Conservation (phyloP, 2,329 filamentous ascomycete genomes). For the Xylaria sp. region DNA sequence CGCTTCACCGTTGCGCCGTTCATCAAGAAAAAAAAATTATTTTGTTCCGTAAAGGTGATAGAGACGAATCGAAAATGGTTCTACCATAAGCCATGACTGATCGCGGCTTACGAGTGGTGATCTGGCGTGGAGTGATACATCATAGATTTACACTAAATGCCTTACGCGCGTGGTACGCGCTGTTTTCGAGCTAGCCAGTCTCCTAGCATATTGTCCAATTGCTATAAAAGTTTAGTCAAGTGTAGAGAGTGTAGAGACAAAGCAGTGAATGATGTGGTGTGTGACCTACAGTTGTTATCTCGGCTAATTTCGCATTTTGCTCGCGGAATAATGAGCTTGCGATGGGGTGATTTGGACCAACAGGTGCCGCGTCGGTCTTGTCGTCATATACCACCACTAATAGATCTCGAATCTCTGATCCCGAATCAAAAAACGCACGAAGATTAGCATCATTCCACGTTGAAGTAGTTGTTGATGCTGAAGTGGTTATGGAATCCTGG, state of each 20-base stretch:
- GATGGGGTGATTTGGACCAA: conserved; percentile 85
- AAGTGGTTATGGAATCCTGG: conserved; percentile 62
- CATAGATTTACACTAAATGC: conserved; percentile 21
- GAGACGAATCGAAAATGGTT: conserved; percentile 20
- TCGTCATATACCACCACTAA: conserved; percentile 94
- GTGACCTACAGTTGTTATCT: conserved; percentile 77
- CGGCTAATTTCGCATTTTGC: conserved; percentile 84
- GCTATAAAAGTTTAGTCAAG: conserved; percentile 52
- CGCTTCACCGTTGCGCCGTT: conserved; percentile 35
- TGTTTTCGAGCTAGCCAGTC: conserved; percentile 81
- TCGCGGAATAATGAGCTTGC: conserved; percentile 84
- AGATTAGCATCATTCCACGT: conserved; percentile 90
- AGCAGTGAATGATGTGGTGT: conserved; percentile 36
- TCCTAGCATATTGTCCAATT: conserved; percentile 87
- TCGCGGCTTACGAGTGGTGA: conserved; percentile 2
- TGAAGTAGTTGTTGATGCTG: conserved; percentile 66
- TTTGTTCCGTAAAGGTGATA: conserved; percentile 24
- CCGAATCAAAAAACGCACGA: conserved; percentile 89
- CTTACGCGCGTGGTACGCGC: conserved; percentile 43
- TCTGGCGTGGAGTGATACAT: background rate
- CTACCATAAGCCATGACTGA: conserved; percentile 4
- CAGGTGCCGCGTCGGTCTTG: conserved; percentile 83
- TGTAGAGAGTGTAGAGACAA: background rate
- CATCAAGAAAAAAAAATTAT: conserved; percentile 22
- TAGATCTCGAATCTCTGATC: conserved; percentile 88